A percentile compares a stretch with the other conserved stretches of the same genome.
phyloP scores from a whole-genome alignment of 257 asterid species.

The Solanum commersonii region DNA sequence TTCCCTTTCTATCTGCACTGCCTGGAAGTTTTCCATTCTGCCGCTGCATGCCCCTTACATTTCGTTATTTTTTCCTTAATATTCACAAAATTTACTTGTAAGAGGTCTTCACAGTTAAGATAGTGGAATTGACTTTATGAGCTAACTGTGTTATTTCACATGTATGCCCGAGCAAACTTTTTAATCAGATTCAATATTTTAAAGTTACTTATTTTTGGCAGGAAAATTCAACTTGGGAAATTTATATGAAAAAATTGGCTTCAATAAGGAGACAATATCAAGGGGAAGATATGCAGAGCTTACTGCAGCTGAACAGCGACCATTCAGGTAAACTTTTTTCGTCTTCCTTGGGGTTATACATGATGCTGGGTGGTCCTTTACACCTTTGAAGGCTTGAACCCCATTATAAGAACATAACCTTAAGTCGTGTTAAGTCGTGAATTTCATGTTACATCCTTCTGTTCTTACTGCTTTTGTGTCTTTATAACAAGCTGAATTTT shows the following conservation, averaged over 20 bases:
- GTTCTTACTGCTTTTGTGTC: not conserved
- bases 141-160: not conserved
- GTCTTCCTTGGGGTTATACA: not conserved
- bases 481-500: not conserved
- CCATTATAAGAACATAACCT: not conserved
- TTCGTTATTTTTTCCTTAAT: not conserved
- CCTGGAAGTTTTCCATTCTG: not conserved
- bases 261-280: conserved; percentile 84
- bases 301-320: conserved; percentile 86
- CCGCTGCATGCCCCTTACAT: not conserved
- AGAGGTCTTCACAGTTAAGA: not conserved
- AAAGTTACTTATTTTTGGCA: conserved; percentile 16
- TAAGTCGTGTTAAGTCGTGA: not conserved
- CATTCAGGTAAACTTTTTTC: conserved; percentile 54
- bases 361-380: not conserved
- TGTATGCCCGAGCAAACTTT: not conserved
- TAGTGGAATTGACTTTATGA: not conserved
- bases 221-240: conserved; percentile 85
- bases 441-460: not conserved
- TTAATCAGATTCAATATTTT: not conserved
- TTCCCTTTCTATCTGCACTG: not conserved
- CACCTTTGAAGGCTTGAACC: not conserved
- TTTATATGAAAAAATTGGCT: conserved; percentile 81
- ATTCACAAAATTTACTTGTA: not conserved
- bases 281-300: conserved; percentile 89